A percentile compares a stretch with the other conserved stretches of the same genome.
Conservation (phyloP, 176 grass and related monocot species). For the Avena insularis region DNA sequence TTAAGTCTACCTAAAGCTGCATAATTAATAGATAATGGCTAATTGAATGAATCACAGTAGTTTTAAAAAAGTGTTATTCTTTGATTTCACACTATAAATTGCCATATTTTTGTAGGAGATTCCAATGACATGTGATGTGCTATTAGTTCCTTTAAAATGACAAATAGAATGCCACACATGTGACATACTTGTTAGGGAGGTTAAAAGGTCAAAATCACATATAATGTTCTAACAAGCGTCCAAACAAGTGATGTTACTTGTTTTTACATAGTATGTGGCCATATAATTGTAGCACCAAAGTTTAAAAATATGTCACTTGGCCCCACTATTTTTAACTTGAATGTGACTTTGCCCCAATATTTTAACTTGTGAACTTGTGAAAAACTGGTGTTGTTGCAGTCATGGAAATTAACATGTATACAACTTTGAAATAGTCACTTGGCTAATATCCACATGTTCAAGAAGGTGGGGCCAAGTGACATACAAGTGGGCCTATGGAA, state of each 20-base stretch:
- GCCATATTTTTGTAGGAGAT: no score
- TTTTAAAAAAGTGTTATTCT: background rate
- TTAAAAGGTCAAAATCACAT: background rate
- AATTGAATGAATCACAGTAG: background rate
- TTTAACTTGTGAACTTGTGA: background rate
- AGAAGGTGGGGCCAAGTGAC: slow-evolving; percentile 2
- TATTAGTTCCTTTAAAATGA: background rate
- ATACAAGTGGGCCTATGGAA: slow-evolving; percentile 1
- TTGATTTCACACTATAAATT: no score
- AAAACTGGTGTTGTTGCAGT: background rate
- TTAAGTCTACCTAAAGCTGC: background rate
- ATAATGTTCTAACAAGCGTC: background rate
- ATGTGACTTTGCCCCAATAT: slow-evolving; percentile 19
- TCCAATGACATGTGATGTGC: no score
- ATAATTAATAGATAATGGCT: background rate
- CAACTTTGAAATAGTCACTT: background rate
- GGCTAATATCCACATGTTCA: background rate
- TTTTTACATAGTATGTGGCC: no score
- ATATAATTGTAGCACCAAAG: no score
- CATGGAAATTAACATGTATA: background rate
- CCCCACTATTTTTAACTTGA: background rate
- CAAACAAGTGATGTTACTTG: background rate
- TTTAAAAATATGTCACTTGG: no score
- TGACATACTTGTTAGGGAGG: background rate
- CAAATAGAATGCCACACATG: background rate